These are phyloP conservation scores for Aspergillus latus DNA, from an alignment of 2,329 filamentous ascomycete genomes.

Conservation along the genomic window DNA sequence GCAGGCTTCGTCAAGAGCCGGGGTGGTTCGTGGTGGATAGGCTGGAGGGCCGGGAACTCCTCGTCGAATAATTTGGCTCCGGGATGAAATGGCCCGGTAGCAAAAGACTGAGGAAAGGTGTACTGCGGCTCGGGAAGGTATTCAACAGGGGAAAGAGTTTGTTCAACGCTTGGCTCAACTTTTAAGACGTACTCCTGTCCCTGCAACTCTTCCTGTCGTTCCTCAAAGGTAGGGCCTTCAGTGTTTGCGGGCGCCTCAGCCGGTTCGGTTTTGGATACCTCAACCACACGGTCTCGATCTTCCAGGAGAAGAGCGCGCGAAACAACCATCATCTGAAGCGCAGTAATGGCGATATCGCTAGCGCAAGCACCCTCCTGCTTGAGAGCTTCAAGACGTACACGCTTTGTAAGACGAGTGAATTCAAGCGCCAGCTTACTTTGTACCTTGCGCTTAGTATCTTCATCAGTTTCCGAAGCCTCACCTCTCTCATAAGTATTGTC, in stretches of 20 bases:
- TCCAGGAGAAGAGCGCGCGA: constrained; percentile 34
- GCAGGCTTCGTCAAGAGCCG: not conserved
- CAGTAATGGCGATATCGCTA: constrained; percentile 30
- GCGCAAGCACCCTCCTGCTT: constrained; percentile 25
- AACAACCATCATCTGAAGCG: constrained; percentile 30
- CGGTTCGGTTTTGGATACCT: not conserved
- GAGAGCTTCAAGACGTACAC: constrained; percentile 31
- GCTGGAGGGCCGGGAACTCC: constrained; percentile 25
- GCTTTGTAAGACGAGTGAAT: constrained; percentile 29
- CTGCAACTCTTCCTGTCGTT: not conserved
- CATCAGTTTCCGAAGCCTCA: not conserved
- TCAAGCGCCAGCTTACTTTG: constrained; percentile 26
- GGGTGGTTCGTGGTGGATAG: not conserved
- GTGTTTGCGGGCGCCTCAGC: not conserved
- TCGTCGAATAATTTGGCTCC: constrained; percentile 16
- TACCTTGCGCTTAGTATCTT: constrained; percentile 21
- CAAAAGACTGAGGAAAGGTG: not conserved
- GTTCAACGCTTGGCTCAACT: not conserved
- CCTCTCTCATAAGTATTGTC: constrained; percentile 1
- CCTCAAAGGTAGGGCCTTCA: not conserved
- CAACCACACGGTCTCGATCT: constrained; percentile 22
- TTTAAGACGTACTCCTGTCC: not conserved
- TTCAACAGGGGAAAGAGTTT: not conserved
- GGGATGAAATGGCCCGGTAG: constrained; percentile 19
- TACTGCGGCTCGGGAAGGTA: not conserved